phyloP scores from a whole-genome alignment of 1,284 basidiomycete species.

The Paramarasmius palmivorus region DNA sequence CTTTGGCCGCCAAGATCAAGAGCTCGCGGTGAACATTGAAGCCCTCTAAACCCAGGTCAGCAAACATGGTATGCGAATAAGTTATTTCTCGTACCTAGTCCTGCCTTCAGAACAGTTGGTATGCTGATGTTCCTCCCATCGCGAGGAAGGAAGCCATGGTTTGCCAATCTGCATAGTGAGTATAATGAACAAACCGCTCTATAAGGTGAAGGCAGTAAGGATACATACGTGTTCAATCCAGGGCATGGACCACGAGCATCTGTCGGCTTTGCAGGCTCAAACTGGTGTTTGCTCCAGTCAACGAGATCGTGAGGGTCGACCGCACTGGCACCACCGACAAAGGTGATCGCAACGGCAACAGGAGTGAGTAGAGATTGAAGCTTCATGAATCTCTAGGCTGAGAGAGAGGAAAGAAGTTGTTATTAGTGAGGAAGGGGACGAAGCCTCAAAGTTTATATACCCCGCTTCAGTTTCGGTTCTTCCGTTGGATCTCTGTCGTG shows the following conservation, averaged over 20 bases:
- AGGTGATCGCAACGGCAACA: no score
- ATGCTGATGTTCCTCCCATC: slow-evolving; percentile 6
- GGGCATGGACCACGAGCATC: slow-evolving; percentile 9
- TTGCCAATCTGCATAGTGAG: background rate
- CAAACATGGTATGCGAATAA: background rate
- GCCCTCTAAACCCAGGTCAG: slow-evolving; percentile 7
- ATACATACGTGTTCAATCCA: slow-evolving; percentile 6
- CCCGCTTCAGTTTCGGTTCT: no score
- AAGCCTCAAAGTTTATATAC: no score
- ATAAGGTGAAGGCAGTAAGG: no score
- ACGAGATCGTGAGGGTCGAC: background rate
- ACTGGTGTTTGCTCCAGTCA: slow-evolving; percentile 6
- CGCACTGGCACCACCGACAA: no score
- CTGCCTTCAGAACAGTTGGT: background rate
- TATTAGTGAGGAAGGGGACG: no score
- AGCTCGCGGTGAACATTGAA: slow-evolving; percentile 16
- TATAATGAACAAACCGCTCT: no score
- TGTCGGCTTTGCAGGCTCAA: background rate
- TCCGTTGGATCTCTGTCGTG: no score
- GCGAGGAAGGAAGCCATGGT: slow-evolving; percentile 12
- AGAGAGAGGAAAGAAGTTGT: no score
- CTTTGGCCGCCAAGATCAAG: slow-evolving; percentile 13
- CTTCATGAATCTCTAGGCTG: no score
- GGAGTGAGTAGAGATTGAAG: no score
- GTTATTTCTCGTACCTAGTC: background rate